These are phyloP conservation scores for Bathelium albidoporum DNA, from an alignment of 495 filamentous ascomycete species.

Conservation along the genomic window DNA sequence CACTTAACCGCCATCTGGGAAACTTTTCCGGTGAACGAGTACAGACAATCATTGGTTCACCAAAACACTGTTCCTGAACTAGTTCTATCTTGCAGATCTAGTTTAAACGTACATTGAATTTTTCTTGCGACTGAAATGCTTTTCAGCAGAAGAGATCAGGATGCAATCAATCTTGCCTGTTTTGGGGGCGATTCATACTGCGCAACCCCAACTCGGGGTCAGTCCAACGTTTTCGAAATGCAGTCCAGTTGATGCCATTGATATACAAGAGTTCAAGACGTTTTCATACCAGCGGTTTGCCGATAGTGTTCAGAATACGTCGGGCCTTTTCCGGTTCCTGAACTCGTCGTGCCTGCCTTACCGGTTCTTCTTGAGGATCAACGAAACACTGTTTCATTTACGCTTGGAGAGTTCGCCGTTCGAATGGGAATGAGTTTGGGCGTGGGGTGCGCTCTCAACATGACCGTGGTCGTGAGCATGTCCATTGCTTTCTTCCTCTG, in stretches of 20 bases:
- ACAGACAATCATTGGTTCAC: background rate
- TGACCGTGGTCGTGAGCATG: constrained; percentile 32
- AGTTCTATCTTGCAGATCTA: background rate
- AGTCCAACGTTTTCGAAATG: background rate
- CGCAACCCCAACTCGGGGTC: background rate
- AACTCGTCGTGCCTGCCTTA: too few species aligned
- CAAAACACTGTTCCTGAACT: background rate
- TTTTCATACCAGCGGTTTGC: too few species aligned
- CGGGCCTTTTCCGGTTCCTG: background rate
- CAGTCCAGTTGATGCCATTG: background rate
- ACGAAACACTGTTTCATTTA: background rate
- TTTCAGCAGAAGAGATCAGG: background rate
- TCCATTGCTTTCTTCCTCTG: constrained; percentile 28
- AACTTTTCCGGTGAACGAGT: background rate
- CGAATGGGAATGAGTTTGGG: background rate
- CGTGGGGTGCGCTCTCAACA: constrained; percentile 10
- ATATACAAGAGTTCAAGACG: too few species aligned
- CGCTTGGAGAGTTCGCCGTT: constrained; percentile 1
- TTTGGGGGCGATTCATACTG: background rate
- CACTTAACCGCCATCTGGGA: background rate
- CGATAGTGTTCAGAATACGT: background rate
- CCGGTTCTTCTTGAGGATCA: too few species aligned
- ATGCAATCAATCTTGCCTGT: background rate
- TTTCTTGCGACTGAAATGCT: background rate
- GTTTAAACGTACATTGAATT: background rate